phyloP scores from a whole-genome alignment of 768 basidiomycete genomes.

The Filobasidium floriforme region DNA sequence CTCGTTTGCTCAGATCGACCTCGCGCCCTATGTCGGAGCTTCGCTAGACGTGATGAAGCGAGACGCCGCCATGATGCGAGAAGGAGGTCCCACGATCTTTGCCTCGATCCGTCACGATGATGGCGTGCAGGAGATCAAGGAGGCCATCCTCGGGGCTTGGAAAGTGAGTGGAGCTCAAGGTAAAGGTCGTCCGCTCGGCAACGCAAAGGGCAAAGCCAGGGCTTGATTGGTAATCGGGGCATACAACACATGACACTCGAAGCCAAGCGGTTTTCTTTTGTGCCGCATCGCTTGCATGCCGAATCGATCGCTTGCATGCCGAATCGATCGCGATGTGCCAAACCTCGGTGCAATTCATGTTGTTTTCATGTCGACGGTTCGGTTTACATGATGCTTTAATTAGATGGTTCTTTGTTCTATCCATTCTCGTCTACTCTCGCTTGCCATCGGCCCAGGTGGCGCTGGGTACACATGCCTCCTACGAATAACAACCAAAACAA shows the following conservation, averaged over 20 bases:
- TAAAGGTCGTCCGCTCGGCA: constrained; percentile 19
- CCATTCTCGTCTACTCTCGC: background rate
- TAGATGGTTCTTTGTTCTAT: background rate
- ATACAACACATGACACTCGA: background rate
- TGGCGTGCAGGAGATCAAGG: constrained; percentile 73
- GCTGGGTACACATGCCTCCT: constrained; percentile 7
- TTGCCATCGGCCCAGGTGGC: constrained; percentile 6
- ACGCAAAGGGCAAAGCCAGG: constrained; percentile 28
- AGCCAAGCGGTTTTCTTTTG: too few relatives aligned
- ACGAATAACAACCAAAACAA: background rate
- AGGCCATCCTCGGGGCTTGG: constrained; percentile 84
- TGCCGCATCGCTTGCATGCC: too few relatives aligned
- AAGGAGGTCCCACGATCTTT: constrained; percentile 87
- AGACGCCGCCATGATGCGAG: constrained; percentile 87
- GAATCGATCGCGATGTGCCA: too few relatives aligned
- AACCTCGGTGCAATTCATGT: background rate
- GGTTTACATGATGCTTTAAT: background rate
- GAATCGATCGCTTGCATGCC: too few relatives aligned
- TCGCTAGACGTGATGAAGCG: constrained; percentile 90
- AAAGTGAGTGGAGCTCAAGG: constrained; percentile 49
- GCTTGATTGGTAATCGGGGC: background rate
- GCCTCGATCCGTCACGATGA: constrained; percentile 68
- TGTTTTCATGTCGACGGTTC: background rate
- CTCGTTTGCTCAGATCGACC: constrained; percentile 62
- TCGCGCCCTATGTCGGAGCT: constrained; percentile 84